phyloP scores from a whole-genome alignment of 2,329 filamentous ascomycete species.

The Venturia carpophila region DNA sequence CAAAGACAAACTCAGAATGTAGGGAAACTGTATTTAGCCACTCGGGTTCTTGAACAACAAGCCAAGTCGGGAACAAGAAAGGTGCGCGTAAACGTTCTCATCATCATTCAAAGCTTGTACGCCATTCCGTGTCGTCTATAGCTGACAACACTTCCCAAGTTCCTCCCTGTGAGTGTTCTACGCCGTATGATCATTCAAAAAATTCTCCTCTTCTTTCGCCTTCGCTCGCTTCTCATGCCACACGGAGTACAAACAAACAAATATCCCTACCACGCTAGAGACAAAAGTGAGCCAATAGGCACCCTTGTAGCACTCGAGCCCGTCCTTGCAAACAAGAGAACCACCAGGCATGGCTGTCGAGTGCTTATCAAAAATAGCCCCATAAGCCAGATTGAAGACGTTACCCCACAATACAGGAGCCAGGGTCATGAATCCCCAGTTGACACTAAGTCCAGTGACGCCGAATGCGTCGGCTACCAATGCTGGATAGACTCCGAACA shows the following conservation, averaged over 20 bases:
- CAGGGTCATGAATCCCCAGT: conserved; percentile 93
- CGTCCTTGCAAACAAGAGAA: conserved; percentile 57
- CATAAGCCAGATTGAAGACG: conserved; percentile 88
- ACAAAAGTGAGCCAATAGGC: conserved; percentile 75
- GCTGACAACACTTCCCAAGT: not conserved
- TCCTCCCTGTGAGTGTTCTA: not conserved
- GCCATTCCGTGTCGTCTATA: not conserved
- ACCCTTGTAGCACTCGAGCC: conserved; percentile 68
- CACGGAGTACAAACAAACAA: conserved; percentile 52
- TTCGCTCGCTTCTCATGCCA: conserved; percentile 13
- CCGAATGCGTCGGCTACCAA: conserved; percentile 84
- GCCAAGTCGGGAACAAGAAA: not conserved
- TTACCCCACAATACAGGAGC: conserved; percentile 83
- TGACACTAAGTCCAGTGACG: conserved; percentile 79
- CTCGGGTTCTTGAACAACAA: not conserved
- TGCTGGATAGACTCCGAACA: conserved; percentile 90
- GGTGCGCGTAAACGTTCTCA: not conserved
- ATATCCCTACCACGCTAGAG: conserved; percentile 61
- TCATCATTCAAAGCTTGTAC: not conserved
- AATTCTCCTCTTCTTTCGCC: not conserved
- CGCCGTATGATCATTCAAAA: conserved; percentile 8
- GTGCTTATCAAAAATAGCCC: conserved; percentile 72
- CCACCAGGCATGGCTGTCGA: conserved; percentile 61
- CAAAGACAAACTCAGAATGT: no score
- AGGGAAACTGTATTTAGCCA: no score